Conservation (phyloP, 2,329 filamentous ascomycete genomes). For the Diaporthe ilicicola region DNA sequence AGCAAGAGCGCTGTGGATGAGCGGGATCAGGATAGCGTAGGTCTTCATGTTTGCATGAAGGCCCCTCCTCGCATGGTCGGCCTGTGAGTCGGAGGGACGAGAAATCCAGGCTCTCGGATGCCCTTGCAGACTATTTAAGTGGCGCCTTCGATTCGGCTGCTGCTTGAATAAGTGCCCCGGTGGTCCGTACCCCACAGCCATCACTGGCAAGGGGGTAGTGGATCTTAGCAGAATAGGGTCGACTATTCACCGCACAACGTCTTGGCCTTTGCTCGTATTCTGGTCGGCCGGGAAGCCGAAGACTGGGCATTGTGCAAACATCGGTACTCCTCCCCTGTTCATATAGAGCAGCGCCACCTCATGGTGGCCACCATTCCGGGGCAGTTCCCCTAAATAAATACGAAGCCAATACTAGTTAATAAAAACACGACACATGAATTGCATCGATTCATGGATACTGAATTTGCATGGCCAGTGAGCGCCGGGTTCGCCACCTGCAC, state of each 20-base stretch:
- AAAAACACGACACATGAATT: neutral
- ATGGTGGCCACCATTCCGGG: neutral
- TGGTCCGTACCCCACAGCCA: slow-evolving; percentile 1
- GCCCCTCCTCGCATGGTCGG: neutral
- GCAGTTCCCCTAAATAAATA: neutral
- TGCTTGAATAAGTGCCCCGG: neutral
- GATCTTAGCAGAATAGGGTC: neutral
- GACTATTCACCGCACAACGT: neutral
- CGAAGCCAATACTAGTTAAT: neutral
- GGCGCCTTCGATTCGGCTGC: neutral
- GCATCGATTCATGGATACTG: neutral
- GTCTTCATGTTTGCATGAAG: neutral
- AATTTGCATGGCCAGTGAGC: neutral
- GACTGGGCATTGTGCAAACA: neutral
- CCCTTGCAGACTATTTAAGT: neutral
- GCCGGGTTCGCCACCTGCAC: neutral
- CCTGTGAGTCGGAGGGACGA: neutral
- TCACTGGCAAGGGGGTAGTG: neutral
- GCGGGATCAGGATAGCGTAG: neutral
- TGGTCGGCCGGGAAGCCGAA: neutral
- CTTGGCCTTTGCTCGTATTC: neutral
- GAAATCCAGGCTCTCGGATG: neutral
- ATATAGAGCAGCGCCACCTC: neutral
- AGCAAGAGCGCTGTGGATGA: neutral
- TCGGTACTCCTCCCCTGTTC: neutral